Conservation (phyloP, 2,329 filamentous ascomycete species). For the Xylariales sp. region DNA sequence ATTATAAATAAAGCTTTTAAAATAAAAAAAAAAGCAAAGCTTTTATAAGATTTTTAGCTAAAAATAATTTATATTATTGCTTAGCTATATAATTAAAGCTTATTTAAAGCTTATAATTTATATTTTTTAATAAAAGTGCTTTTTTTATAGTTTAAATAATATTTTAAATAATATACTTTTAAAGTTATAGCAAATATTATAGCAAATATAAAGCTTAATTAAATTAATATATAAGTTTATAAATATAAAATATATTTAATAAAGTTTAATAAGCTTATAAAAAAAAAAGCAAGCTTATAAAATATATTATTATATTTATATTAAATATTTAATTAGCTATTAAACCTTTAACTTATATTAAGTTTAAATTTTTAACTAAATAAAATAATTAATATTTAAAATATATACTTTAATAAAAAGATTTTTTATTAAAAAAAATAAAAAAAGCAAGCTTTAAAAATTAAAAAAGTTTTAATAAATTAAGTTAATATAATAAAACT, state of each 20-base stretch:
- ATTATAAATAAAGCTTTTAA: background rate
- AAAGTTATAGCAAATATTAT: too few species aligned
- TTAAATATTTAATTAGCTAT: conserved; percentile 12
- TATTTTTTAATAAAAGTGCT: background rate
- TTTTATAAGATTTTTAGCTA: background rate
- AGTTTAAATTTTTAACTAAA: conserved; percentile 1
- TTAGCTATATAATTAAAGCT: conserved; percentile 6
- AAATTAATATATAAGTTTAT: too few species aligned
- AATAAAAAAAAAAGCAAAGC: background rate
- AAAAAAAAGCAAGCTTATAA: background rate
- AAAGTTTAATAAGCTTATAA: too few species aligned
- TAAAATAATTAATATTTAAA: conserved; percentile 1
- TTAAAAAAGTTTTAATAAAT: too few species aligned
- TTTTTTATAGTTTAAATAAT: too few species aligned
- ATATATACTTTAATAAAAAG: too few species aligned
- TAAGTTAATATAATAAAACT: background rate
- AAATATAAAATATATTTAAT: too few species aligned
- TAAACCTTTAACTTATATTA: background rate
- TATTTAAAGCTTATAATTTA: conserved; percentile 2
- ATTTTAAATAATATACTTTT: too few species aligned
- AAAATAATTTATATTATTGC: background rate
- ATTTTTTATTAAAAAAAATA: too few species aligned
- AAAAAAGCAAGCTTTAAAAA: too few species aligned
- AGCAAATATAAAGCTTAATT: too few species aligned
- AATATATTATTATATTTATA: background rate